These are phyloP conservation scores for Camelina laxa DNA, from an alignment of 345 rosid genomes.

Conservation along the genomic window DNA sequence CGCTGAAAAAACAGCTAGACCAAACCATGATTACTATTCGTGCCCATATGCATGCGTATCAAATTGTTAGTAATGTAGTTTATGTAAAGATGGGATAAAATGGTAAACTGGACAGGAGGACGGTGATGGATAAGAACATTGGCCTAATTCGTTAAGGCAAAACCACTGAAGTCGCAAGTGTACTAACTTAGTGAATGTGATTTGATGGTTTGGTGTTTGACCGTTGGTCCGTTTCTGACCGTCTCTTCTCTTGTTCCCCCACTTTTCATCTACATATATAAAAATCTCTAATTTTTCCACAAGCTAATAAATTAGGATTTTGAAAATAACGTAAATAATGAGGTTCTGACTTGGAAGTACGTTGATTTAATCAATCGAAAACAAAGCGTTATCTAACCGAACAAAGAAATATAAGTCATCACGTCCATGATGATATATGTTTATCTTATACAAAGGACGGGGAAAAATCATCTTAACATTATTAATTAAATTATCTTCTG, in stretches of 20 bases:
- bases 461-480: too few species aligned
- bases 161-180: constrained; percentile 30
- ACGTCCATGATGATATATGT: not conserved
- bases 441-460: not conserved
- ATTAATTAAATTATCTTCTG: too few species aligned
- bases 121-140: constrained; percentile 37
- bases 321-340: constrained; percentile 10
- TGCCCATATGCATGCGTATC: constrained; percentile 16
- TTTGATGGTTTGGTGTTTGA: constrained; percentile 49
- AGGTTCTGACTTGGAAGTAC: not conserved
- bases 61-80: not conserved
- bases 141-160: constrained; percentile 44
- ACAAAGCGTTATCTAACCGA: not conserved
- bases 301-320: not conserved
- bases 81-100: not conserved
- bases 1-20: constrained; percentile 15
- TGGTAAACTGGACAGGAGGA: constrained; percentile 34
- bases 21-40: constrained; percentile 23
- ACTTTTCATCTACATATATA: not conserved
- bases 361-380: not conserved
- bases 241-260: constrained; percentile 27
- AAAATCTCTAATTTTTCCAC: not conserved
- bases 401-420: not conserved
- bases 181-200: constrained; percentile 35
- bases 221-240: constrained; percentile 37